phyloP scores from a whole-genome alignment of 1,284 basidiomycete genomes.

The Heterobasidion occidentale region DNA sequence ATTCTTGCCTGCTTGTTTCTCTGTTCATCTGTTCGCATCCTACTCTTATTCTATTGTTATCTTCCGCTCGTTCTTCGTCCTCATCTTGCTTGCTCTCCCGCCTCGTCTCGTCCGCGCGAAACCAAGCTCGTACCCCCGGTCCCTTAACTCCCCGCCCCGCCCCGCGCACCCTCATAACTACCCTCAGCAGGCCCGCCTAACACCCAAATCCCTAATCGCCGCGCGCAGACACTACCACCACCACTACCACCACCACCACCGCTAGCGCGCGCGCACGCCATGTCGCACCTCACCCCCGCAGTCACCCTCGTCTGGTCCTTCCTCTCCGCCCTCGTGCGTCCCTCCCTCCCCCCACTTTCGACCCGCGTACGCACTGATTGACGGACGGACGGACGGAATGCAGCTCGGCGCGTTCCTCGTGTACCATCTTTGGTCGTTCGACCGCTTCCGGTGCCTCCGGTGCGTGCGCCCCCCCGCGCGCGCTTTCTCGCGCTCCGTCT shows the following conservation, averaged over 20 bases:
- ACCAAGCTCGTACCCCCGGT: no score
- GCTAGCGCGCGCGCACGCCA: not conserved
- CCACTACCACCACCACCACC: conserved; percentile 15
- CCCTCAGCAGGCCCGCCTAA: no score
- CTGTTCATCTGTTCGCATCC: no score
- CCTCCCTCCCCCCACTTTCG: not conserved
- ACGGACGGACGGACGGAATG: not conserved
- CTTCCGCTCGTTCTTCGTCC: no score
- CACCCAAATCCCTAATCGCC: no score
- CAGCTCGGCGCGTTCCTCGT: conserved; percentile 58
- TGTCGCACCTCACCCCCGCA: conserved; percentile 60
- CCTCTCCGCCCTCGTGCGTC: conserved; percentile 39
- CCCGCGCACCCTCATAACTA: no score
- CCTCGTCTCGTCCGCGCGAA: no score
- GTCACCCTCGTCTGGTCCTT: conserved; percentile 57
- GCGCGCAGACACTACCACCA: not conserved
- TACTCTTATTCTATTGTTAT: no score
- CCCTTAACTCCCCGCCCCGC: no score
- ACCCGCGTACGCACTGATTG: not conserved
- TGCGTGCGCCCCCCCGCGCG: conserved; percentile 22
- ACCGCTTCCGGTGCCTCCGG: conserved; percentile 66
- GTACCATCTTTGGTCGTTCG: conserved; percentile 72
- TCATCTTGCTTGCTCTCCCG: no score
- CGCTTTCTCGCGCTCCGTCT: not conserved
- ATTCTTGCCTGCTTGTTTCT: no score